Conservation (phyloP, 768 basidiomycete genomes). For the Amanita exitialis region DNA sequence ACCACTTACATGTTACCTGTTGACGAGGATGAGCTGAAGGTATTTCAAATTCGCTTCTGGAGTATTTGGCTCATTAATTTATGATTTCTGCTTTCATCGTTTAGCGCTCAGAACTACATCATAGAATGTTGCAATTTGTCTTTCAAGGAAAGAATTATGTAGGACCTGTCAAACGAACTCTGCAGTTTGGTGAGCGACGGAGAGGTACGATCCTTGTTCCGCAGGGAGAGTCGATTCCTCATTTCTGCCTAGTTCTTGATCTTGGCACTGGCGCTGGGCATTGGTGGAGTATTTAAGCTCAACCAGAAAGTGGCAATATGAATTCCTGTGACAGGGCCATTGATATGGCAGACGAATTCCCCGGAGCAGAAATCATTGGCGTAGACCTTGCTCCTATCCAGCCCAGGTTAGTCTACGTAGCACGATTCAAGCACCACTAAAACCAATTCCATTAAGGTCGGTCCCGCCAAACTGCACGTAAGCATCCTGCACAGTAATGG, state of each 20-base stretch:
- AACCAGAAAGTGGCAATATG: neutral
- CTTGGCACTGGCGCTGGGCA: slow-evolving; percentile 58
- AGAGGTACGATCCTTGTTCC: slow-evolving; percentile 20
- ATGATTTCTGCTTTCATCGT: neutral
- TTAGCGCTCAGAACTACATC: slow-evolving; percentile 54
- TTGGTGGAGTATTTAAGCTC: slow-evolving; percentile 31
- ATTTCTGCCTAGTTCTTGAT: slow-evolving; percentile 41
- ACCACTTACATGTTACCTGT: slow-evolving; percentile 52
- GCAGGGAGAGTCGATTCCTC: slow-evolving; percentile 3
- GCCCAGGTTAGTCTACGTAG: slow-evolving; percentile 37
- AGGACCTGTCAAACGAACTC: slow-evolving; percentile 50
- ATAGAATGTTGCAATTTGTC: slow-evolving; percentile 59
- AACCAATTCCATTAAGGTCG: slow-evolving; percentile 24
- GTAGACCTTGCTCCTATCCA: slow-evolving; percentile 68
- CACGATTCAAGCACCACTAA: neutral
- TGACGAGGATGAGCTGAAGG: slow-evolving; percentile 58
- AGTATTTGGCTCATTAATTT: neutral
- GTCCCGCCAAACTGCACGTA: slow-evolving; percentile 71
- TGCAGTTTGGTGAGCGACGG: slow-evolving; percentile 39
- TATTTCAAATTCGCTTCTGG: slow-evolving; percentile 15
- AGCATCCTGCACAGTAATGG: slow-evolving; percentile 16
- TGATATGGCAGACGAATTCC: slow-evolving; percentile 67
- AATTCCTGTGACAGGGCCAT: slow-evolving; percentile 41
- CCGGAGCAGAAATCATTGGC: slow-evolving; percentile 53
- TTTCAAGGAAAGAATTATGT: slow-evolving; percentile 55